Evolutionary conservation across 1,139 yeast genomes (phyloP).

Genomic region (Ogataea hybrid): DNA sequence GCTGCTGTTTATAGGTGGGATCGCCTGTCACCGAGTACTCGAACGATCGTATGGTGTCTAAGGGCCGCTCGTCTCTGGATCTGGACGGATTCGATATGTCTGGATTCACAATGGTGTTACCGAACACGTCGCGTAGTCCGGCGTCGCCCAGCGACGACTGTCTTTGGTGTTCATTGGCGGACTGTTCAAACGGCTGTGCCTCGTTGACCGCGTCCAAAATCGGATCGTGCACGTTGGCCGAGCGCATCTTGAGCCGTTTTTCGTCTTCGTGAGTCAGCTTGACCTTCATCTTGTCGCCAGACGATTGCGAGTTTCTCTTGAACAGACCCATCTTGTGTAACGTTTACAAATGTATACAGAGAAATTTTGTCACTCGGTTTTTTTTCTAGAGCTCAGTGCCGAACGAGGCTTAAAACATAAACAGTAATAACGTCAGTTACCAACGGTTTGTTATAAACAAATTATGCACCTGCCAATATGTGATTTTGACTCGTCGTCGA

Average conservation of each 20-base stretch:
- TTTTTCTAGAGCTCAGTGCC: neutral
- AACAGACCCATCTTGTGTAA: constrained; percentile 31
- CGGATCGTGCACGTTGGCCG: constrained; percentile 78
- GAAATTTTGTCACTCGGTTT: constrained; percentile 1
- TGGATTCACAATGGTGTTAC: constrained; percentile 67
- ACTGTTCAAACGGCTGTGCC: constrained; percentile 91
- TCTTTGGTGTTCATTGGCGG: constrained; percentile 41
- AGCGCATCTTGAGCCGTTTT: constrained; percentile 54
- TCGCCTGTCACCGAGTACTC: constrained; percentile 95
- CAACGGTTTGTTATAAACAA: neutral
- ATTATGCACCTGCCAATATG: neutral
- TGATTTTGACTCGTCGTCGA: neutral
- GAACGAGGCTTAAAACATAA: neutral
- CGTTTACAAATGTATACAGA: neutral
- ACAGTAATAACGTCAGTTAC: neutral
- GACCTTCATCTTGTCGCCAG: constrained; percentile 32
- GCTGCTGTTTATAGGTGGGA: constrained; percentile 66
- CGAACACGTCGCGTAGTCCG: constrained; percentile 76
- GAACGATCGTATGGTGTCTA: constrained; percentile 89
- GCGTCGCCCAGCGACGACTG: constrained; percentile 37
- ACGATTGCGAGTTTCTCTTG: constrained; percentile 20
- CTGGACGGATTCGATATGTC: constrained; percentile 93
- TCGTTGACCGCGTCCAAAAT: constrained; percentile 88
- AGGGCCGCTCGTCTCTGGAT: constrained; percentile 87
- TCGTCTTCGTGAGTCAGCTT: constrained; percentile 46